Percentiles rank a stretch among this genome's conserved stretches.
These are phyloP conservation scores for Talaromyces thailandensis DNA, from an alignment of 495 filamentous ascomycete genomes.

Conservation along the genomic window DNA sequence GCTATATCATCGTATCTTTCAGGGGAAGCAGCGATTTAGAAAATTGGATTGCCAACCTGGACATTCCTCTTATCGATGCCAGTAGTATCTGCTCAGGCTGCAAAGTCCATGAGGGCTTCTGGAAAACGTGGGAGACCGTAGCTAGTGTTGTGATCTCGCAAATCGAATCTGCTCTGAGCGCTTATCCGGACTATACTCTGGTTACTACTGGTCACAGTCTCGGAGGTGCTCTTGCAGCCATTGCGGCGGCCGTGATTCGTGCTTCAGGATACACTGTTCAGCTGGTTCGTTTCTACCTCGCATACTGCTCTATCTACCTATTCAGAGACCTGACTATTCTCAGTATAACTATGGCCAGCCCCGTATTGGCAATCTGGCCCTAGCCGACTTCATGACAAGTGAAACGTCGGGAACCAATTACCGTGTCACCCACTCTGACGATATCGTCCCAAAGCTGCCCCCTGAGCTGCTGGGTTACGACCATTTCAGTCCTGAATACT, in stretches of 20 bases:
- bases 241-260: slow-evolving; percentile 48
- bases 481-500: slow-evolving; percentile 61
- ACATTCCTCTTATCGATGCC: slow-evolving; percentile 18
- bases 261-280: slow-evolving; percentile 25
- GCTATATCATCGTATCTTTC: slow-evolving; percentile 53
- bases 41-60: slow-evolving; percentile 55
- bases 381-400: slow-evolving; percentile 42
- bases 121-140: slow-evolving; percentile 36
- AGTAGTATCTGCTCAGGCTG: slow-evolving; percentile 38
- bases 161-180: slow-evolving; percentile 14
- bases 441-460: slow-evolving; percentile 53
- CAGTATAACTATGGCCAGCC: slow-evolving; percentile 58
- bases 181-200: slow-evolving; percentile 42
- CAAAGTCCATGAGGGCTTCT: slow-evolving; percentile 41
- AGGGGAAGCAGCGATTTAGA: slow-evolving; percentile 47
- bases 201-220: slow-evolving; percentile 54
- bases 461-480: slow-evolving; percentile 42
- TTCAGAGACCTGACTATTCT: background rate
- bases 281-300: slow-evolving; percentile 11
- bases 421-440: slow-evolving; percentile 57
- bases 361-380: slow-evolving; percentile 45
- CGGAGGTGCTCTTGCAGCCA: slow-evolving; percentile 50
- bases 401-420: slow-evolving; percentile 36
- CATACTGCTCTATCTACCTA: background rate
- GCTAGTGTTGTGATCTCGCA: slow-evolving; percentile 25